phyloP scores from a whole-genome alignment of 139 green algal genomes.

The Chlamydomonas asymmetrica region DNA sequence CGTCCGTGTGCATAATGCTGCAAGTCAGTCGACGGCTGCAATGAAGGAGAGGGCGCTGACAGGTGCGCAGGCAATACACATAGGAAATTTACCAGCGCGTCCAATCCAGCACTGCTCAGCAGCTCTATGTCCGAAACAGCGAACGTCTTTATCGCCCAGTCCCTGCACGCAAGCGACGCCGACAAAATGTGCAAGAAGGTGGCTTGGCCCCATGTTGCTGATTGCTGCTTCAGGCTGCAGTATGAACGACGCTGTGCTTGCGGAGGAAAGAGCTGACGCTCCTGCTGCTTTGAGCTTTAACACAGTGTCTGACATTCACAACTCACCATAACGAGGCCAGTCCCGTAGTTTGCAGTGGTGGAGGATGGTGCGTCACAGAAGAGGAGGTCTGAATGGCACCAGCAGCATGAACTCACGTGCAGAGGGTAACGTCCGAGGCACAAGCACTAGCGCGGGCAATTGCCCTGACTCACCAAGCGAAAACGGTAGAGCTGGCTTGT shows the following conservation, averaged over 20 bases:
- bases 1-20: neutral
- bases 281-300: neutral
- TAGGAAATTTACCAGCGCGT: slow-evolving; percentile 19
- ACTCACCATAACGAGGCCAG: neutral
- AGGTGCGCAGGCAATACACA: neutral
- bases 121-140: slow-evolving; percentile 11
- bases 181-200: neutral
- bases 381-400: neutral
- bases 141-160: slow-evolving; percentile 22
- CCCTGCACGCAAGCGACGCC: neutral
- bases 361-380: neutral
- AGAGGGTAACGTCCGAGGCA: neutral
- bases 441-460: neutral
- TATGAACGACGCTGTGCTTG: neutral
- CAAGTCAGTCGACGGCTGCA: neutral
- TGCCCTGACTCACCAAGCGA: neutral
- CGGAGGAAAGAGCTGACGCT: neutral
- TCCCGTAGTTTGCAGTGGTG: neutral
- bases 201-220: neutral
- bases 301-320: neutral
- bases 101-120: slow-evolving; percentile 5
- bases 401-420: too few relatives aligned
- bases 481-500: slow-evolving; percentile 12
- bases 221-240: neutral
- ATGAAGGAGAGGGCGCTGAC: neutral